Base-by-base conservation (phyloP, 495 filamentous ascomycete species). In the Amniculicola lignicola region DNA sequence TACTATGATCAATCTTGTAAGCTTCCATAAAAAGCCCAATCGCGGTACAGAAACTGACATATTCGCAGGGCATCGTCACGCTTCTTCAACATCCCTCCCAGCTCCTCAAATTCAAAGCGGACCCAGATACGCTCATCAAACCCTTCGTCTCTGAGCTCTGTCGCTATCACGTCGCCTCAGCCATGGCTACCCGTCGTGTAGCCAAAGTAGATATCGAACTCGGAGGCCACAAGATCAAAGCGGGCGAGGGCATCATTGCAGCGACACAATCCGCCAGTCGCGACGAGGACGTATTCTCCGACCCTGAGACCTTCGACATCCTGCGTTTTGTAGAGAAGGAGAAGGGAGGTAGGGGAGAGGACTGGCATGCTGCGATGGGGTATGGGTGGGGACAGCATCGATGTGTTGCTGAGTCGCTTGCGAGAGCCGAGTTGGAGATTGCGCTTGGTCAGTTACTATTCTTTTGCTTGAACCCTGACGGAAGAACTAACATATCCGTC, bases 181-280 rank as follows among this genome's bases (percentile, higher is more conserved):
- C 69, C 2, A 68, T 77, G 57, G 38, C 35, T 18, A 74, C 72
- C 10, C 61, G 68, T 35, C 68, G 75, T 14, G 70, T 69, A 0
- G 73, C 75, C 1, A 76, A 75, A 55, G 70, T 66, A 10, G 73
- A 75, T 37, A 52, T 76, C n/a, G 67, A 67, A 41, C 63, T 77
- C 42, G 69, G 67, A 14, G 74, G 74, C 36, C 24, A 45, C 21
- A 42, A 24, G 3, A 74, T 78, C 45, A 70, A 70, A 33, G 66
- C 67, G 0, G 63, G 66, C 1, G 68, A 76, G 41, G 75, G 75
- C 48, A 72, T 77, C 42, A 75, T 77, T 31, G 71, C 72, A 4
- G 71, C 75, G 4, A 76, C 73, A 27, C 62, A 68, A 65, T 77
- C 75, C 14, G 75, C 70, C 7, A 74, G 74, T 61, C 64, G 75